Conservation (phyloP, 2,329 filamentous ascomycete genomes). For the Paramyrothecium roridum region DNA sequence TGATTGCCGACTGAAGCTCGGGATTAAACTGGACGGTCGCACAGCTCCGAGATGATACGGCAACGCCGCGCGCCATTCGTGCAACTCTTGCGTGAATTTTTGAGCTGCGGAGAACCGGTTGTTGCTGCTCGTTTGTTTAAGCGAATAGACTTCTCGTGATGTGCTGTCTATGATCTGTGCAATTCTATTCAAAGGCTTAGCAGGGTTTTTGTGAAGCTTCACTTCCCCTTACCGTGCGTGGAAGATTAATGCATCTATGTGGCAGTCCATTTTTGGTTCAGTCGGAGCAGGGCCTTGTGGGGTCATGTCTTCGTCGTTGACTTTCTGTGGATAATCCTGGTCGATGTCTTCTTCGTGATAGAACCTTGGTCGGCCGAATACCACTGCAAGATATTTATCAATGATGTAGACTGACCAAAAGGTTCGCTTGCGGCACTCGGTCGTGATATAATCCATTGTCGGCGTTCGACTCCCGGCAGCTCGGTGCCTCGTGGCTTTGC, state of each 20-base stretch:
- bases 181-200: slow-evolving; percentile 15
- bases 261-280: slow-evolving; percentile 36
- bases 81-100: slow-evolving; percentile 30
- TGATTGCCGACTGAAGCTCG: slow-evolving; percentile 41
- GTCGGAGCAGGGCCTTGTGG: slow-evolving; percentile 27
- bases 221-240: slow-evolving; percentile 30
- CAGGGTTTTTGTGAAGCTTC: not conserved
- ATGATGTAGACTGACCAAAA: slow-evolving; percentile 61
- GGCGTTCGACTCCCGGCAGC: slow-evolving; percentile 1
- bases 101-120: slow-evolving; percentile 32
- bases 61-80: slow-evolving; percentile 30
- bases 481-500: slow-evolving; percentile 7
- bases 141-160: slow-evolving; percentile 33
- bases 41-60: slow-evolving; percentile 38
- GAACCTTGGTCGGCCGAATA: slow-evolving; percentile 55
- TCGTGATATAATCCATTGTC: slow-evolving; percentile 34
- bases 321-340: slow-evolving; percentile 50
- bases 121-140: slow-evolving; percentile 25
- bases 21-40: slow-evolving; percentile 38
- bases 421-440: slow-evolving; percentile 50
- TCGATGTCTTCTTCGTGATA: slow-evolving; percentile 63
- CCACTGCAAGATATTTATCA: slow-evolving; percentile 61
- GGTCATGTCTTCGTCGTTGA: slow-evolving; percentile 55
- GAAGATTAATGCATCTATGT: slow-evolving; percentile 42
- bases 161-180: slow-evolving; percentile 32